These are phyloP conservation scores for Apostasia shenzhenica DNA, from an alignment of 106 monocot genomes.

Conservation along the genomic window DNA sequence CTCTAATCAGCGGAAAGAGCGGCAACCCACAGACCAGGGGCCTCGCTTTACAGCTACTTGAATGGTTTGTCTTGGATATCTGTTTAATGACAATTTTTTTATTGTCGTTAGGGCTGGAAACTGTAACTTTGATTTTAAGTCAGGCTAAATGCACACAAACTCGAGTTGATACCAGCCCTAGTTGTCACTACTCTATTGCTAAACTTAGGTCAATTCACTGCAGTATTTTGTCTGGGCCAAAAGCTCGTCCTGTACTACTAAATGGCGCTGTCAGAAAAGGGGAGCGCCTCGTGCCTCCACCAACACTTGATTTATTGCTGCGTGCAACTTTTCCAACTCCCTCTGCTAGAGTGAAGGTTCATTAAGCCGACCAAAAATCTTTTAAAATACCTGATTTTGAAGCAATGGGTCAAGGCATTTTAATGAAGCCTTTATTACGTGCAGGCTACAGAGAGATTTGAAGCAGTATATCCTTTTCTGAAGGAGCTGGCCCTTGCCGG, in stretches of 20 bases:
- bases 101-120: background rate
- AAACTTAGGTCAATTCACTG: background rate
- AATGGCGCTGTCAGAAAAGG: conserved; percentile 94
- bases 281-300: conserved; percentile 80
- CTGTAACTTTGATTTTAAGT: too few relatives aligned
- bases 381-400: background rate
- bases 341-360: conserved; percentile 69
- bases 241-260: conserved; percentile 69
- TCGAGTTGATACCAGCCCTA: too few relatives aligned
- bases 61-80: conserved; percentile 38
- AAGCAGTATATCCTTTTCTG: conserved; percentile 77
- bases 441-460: conserved; percentile 96
- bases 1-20: conserved; percentile 36
- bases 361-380: background rate
- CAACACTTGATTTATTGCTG: conserved; percentile 76
- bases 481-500: conserved; percentile 86
- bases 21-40: conserved; percentile 49
- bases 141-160: too few relatives aligned
- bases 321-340: conserved; percentile 59
- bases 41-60: conserved; percentile 46
- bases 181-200: too few relatives aligned
- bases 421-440: background rate
- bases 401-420: too few relatives aligned
- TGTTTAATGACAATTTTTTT: background rate
- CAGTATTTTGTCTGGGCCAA: conserved; percentile 64